Percentiles rank a stretch among this genome's conserved stretches.
These are phyloP conservation scores for Phytophthora cryptogea DNA, from an alignment of 352 stramenopile genomes.

Conservation along the genomic window DNA sequence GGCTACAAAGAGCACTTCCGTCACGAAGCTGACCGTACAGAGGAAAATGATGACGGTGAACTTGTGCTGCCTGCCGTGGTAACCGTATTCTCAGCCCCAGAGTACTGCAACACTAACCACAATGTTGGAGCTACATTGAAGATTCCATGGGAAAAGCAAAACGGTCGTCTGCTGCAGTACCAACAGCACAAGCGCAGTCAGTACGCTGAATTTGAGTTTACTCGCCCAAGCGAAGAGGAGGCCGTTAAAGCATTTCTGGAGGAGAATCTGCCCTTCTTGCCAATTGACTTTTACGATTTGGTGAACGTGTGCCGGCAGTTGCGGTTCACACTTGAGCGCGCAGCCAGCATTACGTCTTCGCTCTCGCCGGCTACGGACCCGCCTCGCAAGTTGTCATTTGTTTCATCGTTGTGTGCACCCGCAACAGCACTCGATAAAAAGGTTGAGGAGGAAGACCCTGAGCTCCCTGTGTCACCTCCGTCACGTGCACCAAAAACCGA, in stretches of 20 bases:
- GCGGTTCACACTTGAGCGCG: slow-evolving; percentile 46
- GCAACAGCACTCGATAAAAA: slow-evolving; percentile 20
- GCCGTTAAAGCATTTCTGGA: slow-evolving; percentile 56
- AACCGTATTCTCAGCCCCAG: slow-evolving; percentile 83
- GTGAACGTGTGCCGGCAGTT: slow-evolving; percentile 66
- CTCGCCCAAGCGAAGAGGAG: slow-evolving; percentile 55
- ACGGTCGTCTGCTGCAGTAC: slow-evolving; percentile 52
- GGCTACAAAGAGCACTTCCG: slow-evolving; percentile 79
- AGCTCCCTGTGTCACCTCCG: slow-evolving; percentile 30
- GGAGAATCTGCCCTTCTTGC: slow-evolving; percentile 72
- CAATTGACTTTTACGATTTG: slow-evolving; percentile 80
- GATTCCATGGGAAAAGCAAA: slow-evolving; percentile 58
- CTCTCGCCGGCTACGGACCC: slow-evolving; percentile 12
- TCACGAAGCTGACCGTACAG: slow-evolving; percentile 15
- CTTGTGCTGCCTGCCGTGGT: slow-evolving; percentile 58
- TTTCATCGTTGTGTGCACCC: slow-evolving; percentile 40
- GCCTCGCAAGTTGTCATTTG: slow-evolving; percentile 32
- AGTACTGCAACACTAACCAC: slow-evolving; percentile 86
- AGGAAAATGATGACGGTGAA: slow-evolving; percentile 19
- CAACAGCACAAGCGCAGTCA: slow-evolving; percentile 72
- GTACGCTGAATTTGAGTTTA: slow-evolving; percentile 58
- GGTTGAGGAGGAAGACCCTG: slow-evolving; percentile 31
- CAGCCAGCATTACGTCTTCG: slow-evolving; percentile 30
- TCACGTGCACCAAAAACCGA: slow-evolving; percentile 11
- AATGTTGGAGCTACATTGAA: slow-evolving; percentile 81